Evolutionary conservation across 306 rosid species (phyloP).

Genomic region (Lathyrus aphaca): DNA sequence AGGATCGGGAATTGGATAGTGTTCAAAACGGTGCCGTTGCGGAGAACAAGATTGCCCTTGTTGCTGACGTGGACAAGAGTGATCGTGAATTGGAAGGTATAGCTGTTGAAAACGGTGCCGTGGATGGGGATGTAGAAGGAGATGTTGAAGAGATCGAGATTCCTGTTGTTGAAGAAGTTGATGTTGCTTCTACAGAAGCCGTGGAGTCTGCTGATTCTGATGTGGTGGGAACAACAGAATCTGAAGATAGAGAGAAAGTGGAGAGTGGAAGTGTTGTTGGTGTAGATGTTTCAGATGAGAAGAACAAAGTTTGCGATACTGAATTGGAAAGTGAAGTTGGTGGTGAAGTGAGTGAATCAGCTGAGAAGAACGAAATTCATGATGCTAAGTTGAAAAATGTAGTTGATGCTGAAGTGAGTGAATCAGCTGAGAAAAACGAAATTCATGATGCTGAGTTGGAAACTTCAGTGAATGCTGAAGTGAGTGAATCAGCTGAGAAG

Average conservation of each 20-base stretch:
- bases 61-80: slow-evolving; percentile 24
- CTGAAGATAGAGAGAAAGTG: slow-evolving; percentile 5
- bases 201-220: slow-evolving; percentile 5
- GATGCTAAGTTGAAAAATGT: no score
- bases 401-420: no score
- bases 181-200: slow-evolving; percentile 6
- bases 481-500: background rate
- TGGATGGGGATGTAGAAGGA: background rate
- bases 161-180: slow-evolving; percentile 22
- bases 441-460: background rate
- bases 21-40: slow-evolving; percentile 23
- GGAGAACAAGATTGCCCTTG: slow-evolving; percentile 17
- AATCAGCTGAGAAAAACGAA: background rate
- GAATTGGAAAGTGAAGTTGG: no score
- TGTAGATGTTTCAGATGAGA: slow-evolving; percentile 32
- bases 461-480: background rate
- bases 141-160: background rate
- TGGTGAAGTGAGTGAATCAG: no score
- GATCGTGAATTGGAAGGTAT: slow-evolving; percentile 16
- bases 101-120: slow-evolving; percentile 28
- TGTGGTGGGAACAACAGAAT: slow-evolving; percentile 26
- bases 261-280: slow-evolving; percentile 1
- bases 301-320: background rate
- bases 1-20: slow-evolving; percentile 22
- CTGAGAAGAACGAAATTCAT: no score